Conservation (phyloP, 2,329 filamentous ascomycete species). For the Trichoderma polysporum region DNA sequence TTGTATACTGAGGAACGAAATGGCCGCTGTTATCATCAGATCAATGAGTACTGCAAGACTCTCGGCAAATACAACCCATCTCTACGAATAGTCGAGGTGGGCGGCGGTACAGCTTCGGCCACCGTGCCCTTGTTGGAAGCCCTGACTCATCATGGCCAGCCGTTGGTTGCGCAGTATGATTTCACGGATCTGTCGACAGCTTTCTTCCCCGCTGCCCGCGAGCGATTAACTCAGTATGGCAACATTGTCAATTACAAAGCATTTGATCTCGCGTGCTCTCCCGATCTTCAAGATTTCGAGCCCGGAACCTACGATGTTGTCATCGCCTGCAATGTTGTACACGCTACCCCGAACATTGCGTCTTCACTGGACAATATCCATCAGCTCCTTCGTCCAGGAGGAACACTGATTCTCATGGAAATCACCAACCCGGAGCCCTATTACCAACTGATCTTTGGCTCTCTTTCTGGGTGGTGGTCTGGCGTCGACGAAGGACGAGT, state of each 20-base stretch:
- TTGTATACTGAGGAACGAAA: conserved; percentile 4
- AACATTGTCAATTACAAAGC: conserved; percentile 26
- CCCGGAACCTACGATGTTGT: conserved; percentile 36
- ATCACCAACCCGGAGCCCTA: conserved; percentile 26
- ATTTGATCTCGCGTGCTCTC: conserved; percentile 34
- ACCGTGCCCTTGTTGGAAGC: conserved; percentile 37
- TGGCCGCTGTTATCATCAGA: conserved; percentile 2
- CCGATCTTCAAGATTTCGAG: conserved; percentile 36
- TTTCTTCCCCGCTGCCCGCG: conserved; percentile 41
- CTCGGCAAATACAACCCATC: conserved; percentile 4
- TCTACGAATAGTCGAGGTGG: conserved; percentile 39
- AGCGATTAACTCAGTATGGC: conserved; percentile 27
- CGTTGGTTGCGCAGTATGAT: conserved; percentile 33
- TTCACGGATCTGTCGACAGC: conserved; percentile 47
- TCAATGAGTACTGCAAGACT: conserved; percentile 13
- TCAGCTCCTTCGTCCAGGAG: conserved; percentile 29
- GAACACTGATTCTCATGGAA: conserved; percentile 32
- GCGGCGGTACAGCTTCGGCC: conserved; percentile 43
- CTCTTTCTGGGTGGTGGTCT: conserved; percentile 39
- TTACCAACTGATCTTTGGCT: conserved; percentile 33
- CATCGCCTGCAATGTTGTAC: conserved; percentile 34
- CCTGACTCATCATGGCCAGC: conserved; percentile 27
- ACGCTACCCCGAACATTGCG: conserved; percentile 31
- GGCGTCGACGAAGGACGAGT: not conserved
- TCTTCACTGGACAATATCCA: conserved; percentile 21